phyloP scores from a whole-genome alignment of 1,284 basidiomycete genomes.

The Apiotrichum gracile region DNA sequence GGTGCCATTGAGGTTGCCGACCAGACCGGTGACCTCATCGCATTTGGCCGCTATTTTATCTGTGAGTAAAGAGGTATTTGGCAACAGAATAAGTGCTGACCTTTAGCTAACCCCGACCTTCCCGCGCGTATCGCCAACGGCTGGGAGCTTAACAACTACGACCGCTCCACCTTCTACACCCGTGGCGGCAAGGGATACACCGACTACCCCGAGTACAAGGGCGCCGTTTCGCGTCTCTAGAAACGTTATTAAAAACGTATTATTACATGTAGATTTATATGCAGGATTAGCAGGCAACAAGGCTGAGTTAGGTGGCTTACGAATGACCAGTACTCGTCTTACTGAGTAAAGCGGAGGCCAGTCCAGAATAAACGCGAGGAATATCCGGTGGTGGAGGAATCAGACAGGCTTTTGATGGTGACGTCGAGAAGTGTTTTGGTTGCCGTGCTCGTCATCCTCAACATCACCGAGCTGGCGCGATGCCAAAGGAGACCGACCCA shows the following conservation, averaged over 20 bases:
- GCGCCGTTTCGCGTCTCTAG: background rate
- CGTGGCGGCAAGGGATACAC: slow-evolving; percentile 21
- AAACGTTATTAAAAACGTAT: too few relatives aligned
- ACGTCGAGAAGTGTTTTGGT: too few relatives aligned
- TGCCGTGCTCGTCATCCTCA: too few relatives aligned
- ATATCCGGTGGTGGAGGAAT: too few relatives aligned
- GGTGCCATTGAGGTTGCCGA: slow-evolving; percentile 28
- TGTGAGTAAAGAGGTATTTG: slow-evolving; percentile 32
- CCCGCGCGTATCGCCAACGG: slow-evolving; percentile 48
- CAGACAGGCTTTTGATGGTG: background rate
- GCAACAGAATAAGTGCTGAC: background rate
- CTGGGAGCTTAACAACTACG: slow-evolving; percentile 37
- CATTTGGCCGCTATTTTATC: slow-evolving; percentile 53
- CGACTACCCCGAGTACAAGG: slow-evolving; percentile 4
- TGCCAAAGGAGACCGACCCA: background rate
- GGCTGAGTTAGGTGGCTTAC: too few relatives aligned
- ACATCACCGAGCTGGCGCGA: background rate
- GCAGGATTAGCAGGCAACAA: too few relatives aligned
- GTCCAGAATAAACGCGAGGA: too few relatives aligned
- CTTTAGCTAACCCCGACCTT: slow-evolving; percentile 53
- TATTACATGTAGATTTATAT: too few relatives aligned
- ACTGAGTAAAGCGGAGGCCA: too few relatives aligned
- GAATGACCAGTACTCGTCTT: too few relatives aligned
- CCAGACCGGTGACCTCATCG: slow-evolving; percentile 48
- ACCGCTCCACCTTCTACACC: slow-evolving; percentile 33